A percentile compares a stretch with the other conserved stretches of the same genome.
Evolutionary conservation across 768 basidiomycete species (phyloP).

Genomic region (Boletus vermiculosoides): DNA sequence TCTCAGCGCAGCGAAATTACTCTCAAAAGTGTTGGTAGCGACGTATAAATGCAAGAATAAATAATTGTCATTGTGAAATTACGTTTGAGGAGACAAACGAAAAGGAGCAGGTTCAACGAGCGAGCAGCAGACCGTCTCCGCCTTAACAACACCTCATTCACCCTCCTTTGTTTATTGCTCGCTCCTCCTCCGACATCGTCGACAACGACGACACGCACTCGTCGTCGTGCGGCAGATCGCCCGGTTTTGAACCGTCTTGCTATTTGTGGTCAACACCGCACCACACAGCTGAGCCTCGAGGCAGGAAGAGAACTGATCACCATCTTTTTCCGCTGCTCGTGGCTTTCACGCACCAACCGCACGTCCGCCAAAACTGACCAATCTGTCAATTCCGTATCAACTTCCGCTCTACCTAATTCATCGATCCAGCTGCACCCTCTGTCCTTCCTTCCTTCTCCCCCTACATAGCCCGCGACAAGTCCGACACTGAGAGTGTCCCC

Average conservation of each 20-base stretch:
- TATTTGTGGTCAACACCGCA: constrained; percentile 20
- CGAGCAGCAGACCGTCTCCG: constrained; percentile 13
- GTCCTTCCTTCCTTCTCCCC: constrained; percentile 23
- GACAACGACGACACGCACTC: neutral
- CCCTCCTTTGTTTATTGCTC: constrained; percentile 16
- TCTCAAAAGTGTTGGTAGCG: neutral
- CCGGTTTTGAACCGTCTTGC: constrained; percentile 18
- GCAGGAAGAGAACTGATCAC: constrained; percentile 25
- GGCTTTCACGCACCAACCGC: constrained; percentile 37
- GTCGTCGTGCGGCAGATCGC: constrained; percentile 8
- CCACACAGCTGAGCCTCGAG: constrained; percentile 31
- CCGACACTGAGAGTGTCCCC: constrained; percentile 25
- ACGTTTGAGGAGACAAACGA: constrained; percentile 7
- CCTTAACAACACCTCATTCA: constrained; percentile 21
- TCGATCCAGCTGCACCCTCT: constrained; percentile 28
- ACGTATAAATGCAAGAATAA: neutral
- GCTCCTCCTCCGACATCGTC: constrained; percentile 6
- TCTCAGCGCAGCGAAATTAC: constrained; percentile 12
- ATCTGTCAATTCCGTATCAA: constrained; percentile 28
- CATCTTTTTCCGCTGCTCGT: constrained; percentile 34
- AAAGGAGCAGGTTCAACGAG: neutral
- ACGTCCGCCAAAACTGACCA: constrained; percentile 31
- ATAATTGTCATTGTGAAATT: neutral
- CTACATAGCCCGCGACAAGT: constrained; percentile 28
- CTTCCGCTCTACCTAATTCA: constrained; percentile 33